Evolutionary conservation across 331 rosid species (phyloP).

Genomic region (Rhamnella rubrinervis): DNA sequence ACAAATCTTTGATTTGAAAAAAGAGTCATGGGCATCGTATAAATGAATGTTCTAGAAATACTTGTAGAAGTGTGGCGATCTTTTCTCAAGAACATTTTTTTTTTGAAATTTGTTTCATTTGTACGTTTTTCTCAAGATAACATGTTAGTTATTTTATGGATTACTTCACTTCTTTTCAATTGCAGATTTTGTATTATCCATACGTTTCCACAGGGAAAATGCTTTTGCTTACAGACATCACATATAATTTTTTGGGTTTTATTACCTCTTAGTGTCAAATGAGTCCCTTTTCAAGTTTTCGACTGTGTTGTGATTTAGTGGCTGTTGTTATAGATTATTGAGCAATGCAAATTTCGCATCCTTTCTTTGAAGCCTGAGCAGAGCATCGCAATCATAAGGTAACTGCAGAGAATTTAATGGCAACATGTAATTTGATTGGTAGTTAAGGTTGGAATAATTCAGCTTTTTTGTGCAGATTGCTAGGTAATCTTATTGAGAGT

Average conservation of each 20-base stretch:
- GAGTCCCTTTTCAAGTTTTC: background rate
- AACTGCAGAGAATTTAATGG: constrained; percentile 4
- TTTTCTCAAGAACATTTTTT: too few relatives aligned
- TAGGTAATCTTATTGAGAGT: constrained; percentile 27
- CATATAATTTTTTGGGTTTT: background rate
- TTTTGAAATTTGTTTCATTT: too few relatives aligned
- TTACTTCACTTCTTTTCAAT: too few relatives aligned
- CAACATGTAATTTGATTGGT: background rate
- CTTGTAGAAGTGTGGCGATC: too few relatives aligned
- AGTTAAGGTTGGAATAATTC: background rate
- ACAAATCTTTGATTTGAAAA: too few relatives aligned
- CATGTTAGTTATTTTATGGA: background rate
- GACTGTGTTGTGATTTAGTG: background rate
- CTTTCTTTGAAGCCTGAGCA: constrained; percentile 43
- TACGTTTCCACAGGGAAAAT: background rate
- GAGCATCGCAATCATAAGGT: constrained; percentile 38
- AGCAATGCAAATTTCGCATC: constrained; percentile 47
- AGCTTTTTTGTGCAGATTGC: constrained; percentile 31
- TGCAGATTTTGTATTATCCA: background rate
- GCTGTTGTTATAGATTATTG: constrained; percentile 32
- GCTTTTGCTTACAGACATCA: background rate
- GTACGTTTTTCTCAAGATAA: background rate
- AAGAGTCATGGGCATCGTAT: too few relatives aligned
- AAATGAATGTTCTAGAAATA: too few relatives aligned
- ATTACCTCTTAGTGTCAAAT: background rate